These are phyloP conservation scores for Hortiboletus flavorubellus DNA, from an alignment of 768 basidiomycete species.

Conservation along the genomic window DNA sequence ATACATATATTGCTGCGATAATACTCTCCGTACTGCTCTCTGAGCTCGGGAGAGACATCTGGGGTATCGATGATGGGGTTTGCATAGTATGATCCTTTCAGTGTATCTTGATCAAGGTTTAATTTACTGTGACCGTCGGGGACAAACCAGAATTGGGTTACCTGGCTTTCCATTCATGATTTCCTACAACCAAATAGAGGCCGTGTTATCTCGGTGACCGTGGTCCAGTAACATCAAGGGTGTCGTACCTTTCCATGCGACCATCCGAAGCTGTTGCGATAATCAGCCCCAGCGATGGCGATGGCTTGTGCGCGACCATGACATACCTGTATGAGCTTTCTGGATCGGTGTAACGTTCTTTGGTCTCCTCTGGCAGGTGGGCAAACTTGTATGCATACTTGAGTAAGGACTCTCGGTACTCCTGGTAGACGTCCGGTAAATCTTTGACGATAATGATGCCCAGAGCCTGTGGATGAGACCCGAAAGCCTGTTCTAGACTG, in stretches of 20 bases:
- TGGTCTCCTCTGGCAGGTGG: conserved; percentile 54
- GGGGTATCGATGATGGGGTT: conserved; percentile 67
- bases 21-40: conserved; percentile 70
- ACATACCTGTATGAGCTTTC: conserved; percentile 71
- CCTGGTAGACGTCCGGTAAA: conserved; percentile 63
- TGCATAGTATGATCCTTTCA: conserved; percentile 96
- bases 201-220: not conserved
- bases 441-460: conserved; percentile 83
- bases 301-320: not conserved
- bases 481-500: conserved; percentile 73
- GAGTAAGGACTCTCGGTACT: conserved; percentile 68
- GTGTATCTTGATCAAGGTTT: conserved; percentile 48
- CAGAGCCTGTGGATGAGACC: conserved; percentile 68
- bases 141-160: conserved; percentile 18
- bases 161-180: conserved; percentile 94
- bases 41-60: conserved; percentile 54
- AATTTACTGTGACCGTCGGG: not conserved
- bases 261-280: conserved; percentile 80
- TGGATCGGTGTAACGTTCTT: conserved; percentile 76
- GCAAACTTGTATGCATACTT: conserved; percentile 76
- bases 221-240: not conserved
- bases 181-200: conserved; percentile 48
- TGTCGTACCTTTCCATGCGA: conserved; percentile 81
- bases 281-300: not conserved
- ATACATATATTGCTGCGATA: conserved; percentile 88